Base-by-base conservation (phyloP, 176 grass and related monocot species). In the Themeda triandra region DNA sequence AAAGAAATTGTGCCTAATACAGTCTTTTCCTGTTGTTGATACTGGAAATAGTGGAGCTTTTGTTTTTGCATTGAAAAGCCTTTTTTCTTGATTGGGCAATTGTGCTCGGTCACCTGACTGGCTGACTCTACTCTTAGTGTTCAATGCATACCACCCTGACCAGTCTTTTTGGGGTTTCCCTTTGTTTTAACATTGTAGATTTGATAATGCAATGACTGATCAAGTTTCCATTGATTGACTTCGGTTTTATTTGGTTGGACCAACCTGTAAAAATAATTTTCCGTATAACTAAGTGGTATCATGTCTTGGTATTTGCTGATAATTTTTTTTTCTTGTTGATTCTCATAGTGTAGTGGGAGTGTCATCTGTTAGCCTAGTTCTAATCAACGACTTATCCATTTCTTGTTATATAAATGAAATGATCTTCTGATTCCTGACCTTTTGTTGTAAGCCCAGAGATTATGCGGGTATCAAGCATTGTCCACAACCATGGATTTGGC, bases 391-490 rank as follows among this genome's bases (percentile, higher is more conserved):
- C n/a, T 36, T 85, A 21, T 83, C 33, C 18, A 51, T 59, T 78
- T n/a, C 5, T 71, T 56, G 37, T 77, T 41, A 88, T 77, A 27
- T 30, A 48, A 28, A 46, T 18, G 37, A 80, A 82, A 12, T 74
- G 64, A 25, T 46, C 18, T 68, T 86, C 25, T 58, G 54, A 58
- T 21, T 58, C n/a, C 54, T 86, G 73, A 42, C 21, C 6, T 87
- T 87, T 73, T 69, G 29, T 72, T 44, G 10, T 83, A 54, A n/a
- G n/a, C n/a, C 37, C 88, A 97, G 95, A 97, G 82, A 94, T 97
- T 86, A 89, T 91, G 86, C 82, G 92, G 79, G 95, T 92, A 84
- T 92, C 92, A 88, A 89, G 82, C 92, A 89, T 84, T 81, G 74
- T 89, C 36, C 86, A 91, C 24, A 86, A 88, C 78, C 90, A 88